phyloP scores from a whole-genome alignment of 1,284 basidiomycete genomes.

The Singerocomus inundabilis region DNA sequence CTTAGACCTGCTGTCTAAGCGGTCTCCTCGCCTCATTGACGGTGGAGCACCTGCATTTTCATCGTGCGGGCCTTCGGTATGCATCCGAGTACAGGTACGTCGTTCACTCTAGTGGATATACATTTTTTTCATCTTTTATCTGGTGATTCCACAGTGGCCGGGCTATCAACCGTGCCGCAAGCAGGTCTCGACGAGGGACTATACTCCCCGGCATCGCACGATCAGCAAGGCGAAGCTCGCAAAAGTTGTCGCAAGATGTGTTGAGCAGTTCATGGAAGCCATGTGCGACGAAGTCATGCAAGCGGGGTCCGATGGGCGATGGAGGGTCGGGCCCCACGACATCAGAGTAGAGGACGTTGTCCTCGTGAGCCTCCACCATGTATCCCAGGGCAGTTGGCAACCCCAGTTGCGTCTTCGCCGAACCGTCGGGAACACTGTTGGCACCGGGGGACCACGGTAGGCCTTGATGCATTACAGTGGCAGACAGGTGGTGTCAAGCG shows the following conservation, averaged over 20 bases:
- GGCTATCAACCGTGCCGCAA: conserved; percentile 66
- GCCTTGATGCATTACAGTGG: too few species aligned
- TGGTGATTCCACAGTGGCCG: conserved; percentile 51
- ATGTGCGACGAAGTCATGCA: conserved; percentile 8
- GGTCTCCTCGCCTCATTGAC: conserved; percentile 39
- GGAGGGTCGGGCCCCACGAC: conserved; percentile 50
- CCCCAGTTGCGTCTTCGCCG: conserved; percentile 55
- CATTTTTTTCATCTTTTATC: too few species aligned
- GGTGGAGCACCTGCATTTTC: conserved; percentile 60
- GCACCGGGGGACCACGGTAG: background rate
- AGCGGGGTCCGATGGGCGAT: conserved; percentile 25
- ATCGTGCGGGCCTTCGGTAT: conserved; percentile 64
- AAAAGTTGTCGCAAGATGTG: conserved; percentile 58
- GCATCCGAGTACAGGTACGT: conserved; percentile 50
- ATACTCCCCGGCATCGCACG: conserved; percentile 59
- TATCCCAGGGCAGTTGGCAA: conserved; percentile 74
- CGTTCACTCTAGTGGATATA: background rate
- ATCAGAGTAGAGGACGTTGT: conserved; percentile 61
- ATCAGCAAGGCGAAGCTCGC: conserved; percentile 60
- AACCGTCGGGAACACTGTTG: background rate
- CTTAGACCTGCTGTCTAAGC: conserved; percentile 43
- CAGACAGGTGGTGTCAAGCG: too few species aligned
- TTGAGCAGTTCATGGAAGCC: conserved; percentile 21
- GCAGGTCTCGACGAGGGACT: conserved; percentile 70
- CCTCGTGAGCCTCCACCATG: conserved; percentile 70